Conservation (phyloP, 2,329 filamentous ascomycete species). For the Paracorniculantispora psalliotae region DNA sequence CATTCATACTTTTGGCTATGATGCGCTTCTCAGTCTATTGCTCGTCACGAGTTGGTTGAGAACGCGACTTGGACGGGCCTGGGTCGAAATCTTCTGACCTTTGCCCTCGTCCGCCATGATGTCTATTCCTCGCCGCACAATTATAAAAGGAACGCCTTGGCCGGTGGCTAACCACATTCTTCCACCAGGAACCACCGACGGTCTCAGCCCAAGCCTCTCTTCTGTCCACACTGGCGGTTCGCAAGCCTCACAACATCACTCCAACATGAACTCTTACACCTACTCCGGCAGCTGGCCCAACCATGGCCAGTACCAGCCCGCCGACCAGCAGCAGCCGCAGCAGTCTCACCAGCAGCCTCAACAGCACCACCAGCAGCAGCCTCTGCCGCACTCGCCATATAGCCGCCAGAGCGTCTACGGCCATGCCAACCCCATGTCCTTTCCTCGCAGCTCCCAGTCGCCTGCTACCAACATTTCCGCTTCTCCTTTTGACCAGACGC, state of each 20-base stretch:
- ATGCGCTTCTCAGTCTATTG: no score
- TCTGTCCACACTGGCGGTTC: slow-evolving; percentile 57
- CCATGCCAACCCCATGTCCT: slow-evolving; percentile 40
- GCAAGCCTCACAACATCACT: slow-evolving; percentile 51
- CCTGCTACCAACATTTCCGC: slow-evolving; percentile 57
- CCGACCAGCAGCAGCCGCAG: slow-evolving; percentile 41
- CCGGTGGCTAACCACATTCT: slow-evolving; percentile 21
- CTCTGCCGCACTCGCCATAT: slow-evolving; percentile 25
- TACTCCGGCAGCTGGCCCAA: slow-evolving; percentile 34
- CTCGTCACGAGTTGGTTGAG: no score
- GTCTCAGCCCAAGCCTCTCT: slow-evolving; percentile 56
- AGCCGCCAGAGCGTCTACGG: slow-evolving; percentile 37
- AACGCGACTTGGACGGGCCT: no score
- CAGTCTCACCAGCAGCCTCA: slow-evolving; percentile 26
- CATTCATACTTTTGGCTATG: no score
- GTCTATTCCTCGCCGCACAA: background rate
- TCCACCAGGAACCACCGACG: slow-evolving; percentile 49
- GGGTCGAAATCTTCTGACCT: no score
- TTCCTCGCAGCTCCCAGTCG: slow-evolving; percentile 32
- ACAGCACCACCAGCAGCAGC: slow-evolving; percentile 43
- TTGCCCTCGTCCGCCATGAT: no score
- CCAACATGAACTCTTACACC: slow-evolving; percentile 49
- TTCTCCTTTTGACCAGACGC: slow-evolving; percentile 63
- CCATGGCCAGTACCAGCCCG: slow-evolving; percentile 17
- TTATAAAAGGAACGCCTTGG: background rate